Percentiles rank a stretch among this genome's conserved stretches.
phyloP scores from a whole-genome alignment of 1,139 yeast species.

The Spathaspora jeffriesii region DNA sequence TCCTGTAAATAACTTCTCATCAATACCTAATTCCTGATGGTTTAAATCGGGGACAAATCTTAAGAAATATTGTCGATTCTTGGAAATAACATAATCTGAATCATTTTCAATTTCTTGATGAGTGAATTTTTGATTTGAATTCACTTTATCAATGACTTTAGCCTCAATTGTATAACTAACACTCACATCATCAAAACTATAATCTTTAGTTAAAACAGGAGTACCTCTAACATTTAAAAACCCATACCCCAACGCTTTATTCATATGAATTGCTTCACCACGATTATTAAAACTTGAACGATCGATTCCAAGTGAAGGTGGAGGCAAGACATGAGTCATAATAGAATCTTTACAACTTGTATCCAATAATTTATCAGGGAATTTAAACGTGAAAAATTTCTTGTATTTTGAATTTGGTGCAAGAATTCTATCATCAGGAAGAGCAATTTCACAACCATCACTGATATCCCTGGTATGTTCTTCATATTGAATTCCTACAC shows the following conservation, averaged over 20 bases:
- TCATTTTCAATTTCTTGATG: slow-evolving; percentile 34
- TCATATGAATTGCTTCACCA: slow-evolving; percentile 35
- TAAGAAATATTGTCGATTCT: slow-evolving; percentile 37
- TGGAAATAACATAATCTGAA: slow-evolving; percentile 38
- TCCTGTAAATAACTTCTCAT: slow-evolving; percentile 33
- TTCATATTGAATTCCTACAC: slow-evolving; percentile 52
- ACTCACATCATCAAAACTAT: slow-evolving; percentile 42
- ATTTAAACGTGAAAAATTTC: slow-evolving; percentile 63
- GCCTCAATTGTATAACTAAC: slow-evolving; percentile 46
- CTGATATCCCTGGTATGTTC: slow-evolving; percentile 39
- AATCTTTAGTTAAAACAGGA: slow-evolving; percentile 43
- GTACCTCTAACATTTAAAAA: slow-evolving; percentile 41
- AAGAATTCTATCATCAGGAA: slow-evolving; percentile 51
- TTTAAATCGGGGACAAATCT: slow-evolving; percentile 42
- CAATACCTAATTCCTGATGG: slow-evolving; percentile 30
- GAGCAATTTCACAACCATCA: slow-evolving; percentile 54
- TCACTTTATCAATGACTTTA: slow-evolving; percentile 40
- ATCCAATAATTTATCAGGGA: slow-evolving; percentile 61
- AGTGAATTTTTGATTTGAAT: slow-evolving; percentile 26
- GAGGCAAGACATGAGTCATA: slow-evolving; percentile 55
- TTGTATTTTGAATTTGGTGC: slow-evolving; percentile 55
- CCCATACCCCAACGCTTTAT: slow-evolving; percentile 48
- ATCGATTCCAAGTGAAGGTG: slow-evolving; percentile 68
- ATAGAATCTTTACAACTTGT: slow-evolving; percentile 55
- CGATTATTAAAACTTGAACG: slow-evolving; percentile 37